phyloP scores from a whole-genome alignment of 106 monocot genomes.

The Iris macrosiphon region DNA sequence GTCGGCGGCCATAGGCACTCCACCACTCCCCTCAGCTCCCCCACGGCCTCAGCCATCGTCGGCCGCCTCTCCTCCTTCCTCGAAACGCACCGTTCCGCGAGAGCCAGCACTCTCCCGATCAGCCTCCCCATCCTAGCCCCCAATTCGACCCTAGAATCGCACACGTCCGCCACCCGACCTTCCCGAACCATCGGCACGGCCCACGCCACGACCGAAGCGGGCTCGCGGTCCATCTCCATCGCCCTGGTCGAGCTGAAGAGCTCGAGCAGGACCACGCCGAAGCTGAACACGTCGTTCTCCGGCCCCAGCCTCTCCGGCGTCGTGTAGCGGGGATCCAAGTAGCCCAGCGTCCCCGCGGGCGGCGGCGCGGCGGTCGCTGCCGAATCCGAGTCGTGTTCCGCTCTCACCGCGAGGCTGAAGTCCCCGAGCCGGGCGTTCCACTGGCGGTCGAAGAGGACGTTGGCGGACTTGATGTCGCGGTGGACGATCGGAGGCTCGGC shows the following conservation, averaged over 20 bases:
- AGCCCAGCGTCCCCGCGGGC: conserved; percentile 85
- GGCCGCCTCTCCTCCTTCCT: conserved; percentile 34
- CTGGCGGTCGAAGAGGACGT: conserved; percentile 47
- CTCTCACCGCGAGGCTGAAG: conserved; percentile 67
- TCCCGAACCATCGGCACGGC: conserved; percentile 32
- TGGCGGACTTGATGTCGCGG: conserved; percentile 80
- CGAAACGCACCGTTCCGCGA: conserved; percentile 52
- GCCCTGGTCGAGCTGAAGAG: conserved; percentile 52
- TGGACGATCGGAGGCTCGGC: conserved; percentile 48
- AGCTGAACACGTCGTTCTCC: conserved; percentile 80
- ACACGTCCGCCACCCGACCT: conserved; percentile 13
- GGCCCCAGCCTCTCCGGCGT: conserved; percentile 33
- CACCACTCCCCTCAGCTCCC: conserved; percentile 31
- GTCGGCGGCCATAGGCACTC: background rate
- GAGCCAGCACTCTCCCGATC: conserved; percentile 23
- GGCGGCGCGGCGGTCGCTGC: background rate
- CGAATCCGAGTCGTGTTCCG: background rate
- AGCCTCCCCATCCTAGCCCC: conserved; percentile 7
- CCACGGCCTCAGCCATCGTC: conserved; percentile 50
- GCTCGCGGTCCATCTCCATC: conserved; percentile 34
- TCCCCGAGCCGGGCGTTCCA: conserved; percentile 62
- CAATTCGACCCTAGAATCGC: conserved; percentile 29
- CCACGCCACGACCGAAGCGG: conserved; percentile 58
- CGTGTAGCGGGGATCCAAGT: conserved; percentile 70
- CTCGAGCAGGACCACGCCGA: conserved; percentile 80